Base-by-base conservation (phyloP, 2,329 filamentous ascomycete species). In the Beauveria rudraprayagi region DNA sequence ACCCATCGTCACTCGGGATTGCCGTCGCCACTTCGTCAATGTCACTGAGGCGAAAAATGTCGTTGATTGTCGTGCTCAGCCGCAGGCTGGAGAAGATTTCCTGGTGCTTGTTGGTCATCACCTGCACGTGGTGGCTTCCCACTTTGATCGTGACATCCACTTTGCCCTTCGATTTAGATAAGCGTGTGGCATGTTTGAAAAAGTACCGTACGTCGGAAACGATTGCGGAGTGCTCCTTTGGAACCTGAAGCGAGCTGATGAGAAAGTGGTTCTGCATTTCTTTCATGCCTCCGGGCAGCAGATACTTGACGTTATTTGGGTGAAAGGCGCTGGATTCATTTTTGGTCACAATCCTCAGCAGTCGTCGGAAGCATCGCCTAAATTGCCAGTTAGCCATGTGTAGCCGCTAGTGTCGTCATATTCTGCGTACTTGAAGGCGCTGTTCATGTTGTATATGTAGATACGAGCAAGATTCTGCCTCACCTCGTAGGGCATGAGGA, bases 381-480 rank as follows among this genome's bases (percentile, higher is more conserved):
- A 1, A 28, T 40, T 37, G n/a, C 44, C 53, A 44, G 26, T 41
- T 34, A 59, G 30, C n/a, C 16, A n/a, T 5, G 34, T 11, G 3
- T 10, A 43, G 4, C 19, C 26, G 16, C 28, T 22, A 5, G 19
- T 7, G n/a, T n/a, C 19, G 10, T 11, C n/a, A 8, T 37, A 11
- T 22, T 14, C 24, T 30, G 26, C 75, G 64, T 73, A 83, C 80
- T 83, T 80, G 70, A 87, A 88, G 11, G 84, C 81, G 67, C 83
- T 88, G 67, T 89, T 89, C 85, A 89, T 89, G 68, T 89, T 89
- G 72, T 89, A 89, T 17, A 89, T 78, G 65, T 89, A 89, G 46
- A 88, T 78, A 43, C 85, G 78, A 1, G 81, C 77, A 4, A 89
- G 73, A 62, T 86, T 83, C 56, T 77, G 78, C 1, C 81, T 78